A percentile compares a stretch with the other conserved stretches of the same genome.
These are phyloP conservation scores for Pisolithus marmoratus DNA, from an alignment of 768 basidiomycete species.

Conservation along the genomic window DNA sequence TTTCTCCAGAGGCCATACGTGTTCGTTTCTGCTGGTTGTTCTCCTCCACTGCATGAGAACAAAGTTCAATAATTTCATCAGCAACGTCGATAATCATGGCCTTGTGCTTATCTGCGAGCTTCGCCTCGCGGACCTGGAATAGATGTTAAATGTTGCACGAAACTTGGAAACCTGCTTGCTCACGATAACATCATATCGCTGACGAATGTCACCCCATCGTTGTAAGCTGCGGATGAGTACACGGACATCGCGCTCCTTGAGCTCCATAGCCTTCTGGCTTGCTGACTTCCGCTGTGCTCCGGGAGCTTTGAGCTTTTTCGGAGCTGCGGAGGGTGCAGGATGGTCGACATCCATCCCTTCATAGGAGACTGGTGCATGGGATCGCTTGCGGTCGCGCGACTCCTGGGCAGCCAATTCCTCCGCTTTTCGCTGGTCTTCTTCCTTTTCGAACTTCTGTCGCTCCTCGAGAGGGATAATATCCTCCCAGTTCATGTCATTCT, in stretches of 20 bases:
- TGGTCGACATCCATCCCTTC: constrained; percentile 92
- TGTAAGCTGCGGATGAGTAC: constrained; percentile 92
- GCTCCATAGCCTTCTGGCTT: constrained; percentile 90
- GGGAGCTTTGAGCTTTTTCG: constrained; percentile 71
- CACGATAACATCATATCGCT: constrained; percentile 92
- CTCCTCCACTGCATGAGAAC: constrained; percentile 76
- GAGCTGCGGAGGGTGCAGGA: constrained; percentile 49
- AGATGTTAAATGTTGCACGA: not conserved
- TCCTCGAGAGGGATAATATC: constrained; percentile 96
- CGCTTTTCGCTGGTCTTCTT: constrained; percentile 68
- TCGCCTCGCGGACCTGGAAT: constrained; percentile 76
- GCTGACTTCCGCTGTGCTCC: constrained; percentile 81
- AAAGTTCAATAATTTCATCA: constrained; percentile 88
- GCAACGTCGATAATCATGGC: constrained; percentile 86
- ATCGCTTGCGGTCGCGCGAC: constrained; percentile 71
- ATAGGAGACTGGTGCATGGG: constrained; percentile 83
- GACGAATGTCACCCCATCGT: constrained; percentile 95
- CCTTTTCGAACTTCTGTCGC: constrained; percentile 76
- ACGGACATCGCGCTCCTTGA: constrained; percentile 96
- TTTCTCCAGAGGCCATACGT: constrained; percentile 76
- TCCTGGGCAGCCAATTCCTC: constrained; percentile 69
- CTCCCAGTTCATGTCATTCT: constrained; percentile 99
- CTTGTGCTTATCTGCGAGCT: constrained; percentile 90
- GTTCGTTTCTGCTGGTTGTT: constrained; percentile 76
- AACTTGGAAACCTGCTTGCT: constrained; percentile 27